Percentiles rank a stretch among this genome's conserved stretches.
phyloP scores from a whole-genome alignment of 208 protist species.

The Crithidia sp. region DNA sequence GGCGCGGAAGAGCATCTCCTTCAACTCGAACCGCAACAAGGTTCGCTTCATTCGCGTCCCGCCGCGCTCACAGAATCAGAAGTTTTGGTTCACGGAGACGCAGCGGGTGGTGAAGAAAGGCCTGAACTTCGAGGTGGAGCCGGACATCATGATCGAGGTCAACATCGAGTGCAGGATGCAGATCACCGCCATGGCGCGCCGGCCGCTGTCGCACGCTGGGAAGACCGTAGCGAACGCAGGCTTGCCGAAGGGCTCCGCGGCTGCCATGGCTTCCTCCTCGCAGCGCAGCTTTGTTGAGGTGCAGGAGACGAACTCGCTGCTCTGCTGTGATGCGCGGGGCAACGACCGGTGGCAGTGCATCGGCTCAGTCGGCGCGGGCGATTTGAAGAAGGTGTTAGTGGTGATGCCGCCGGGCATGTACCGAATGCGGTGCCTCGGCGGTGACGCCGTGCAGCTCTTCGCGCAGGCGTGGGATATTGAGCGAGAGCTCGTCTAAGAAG shows the following conservation, averaged over 20 bases:
- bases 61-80: slow-evolving; percentile 69
- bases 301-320: slow-evolving; percentile 36
- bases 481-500: slow-evolving; percentile 54
- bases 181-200: slow-evolving; percentile 54
- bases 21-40: slow-evolving; percentile 66
- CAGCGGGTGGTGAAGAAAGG: slow-evolving; percentile 77
- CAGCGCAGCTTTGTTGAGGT: slow-evolving; percentile 41
- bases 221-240: background rate
- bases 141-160: slow-evolving; percentile 60
- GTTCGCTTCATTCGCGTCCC: slow-evolving; percentile 78
- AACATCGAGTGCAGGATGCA: slow-evolving; percentile 78
- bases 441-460: slow-evolving; percentile 65
- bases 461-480: slow-evolving; percentile 85
- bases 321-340: slow-evolving; percentile 3
- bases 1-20: slow-evolving; percentile 56
- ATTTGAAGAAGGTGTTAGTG: slow-evolving; percentile 51
- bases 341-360: slow-evolving; percentile 39
- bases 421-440: slow-evolving; percentile 58
- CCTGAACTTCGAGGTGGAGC: slow-evolving; percentile 76
- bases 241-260: slow-evolving; percentile 8
- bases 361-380: slow-evolving; percentile 32
- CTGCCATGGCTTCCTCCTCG: slow-evolving; percentile 16
- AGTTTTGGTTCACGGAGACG: slow-evolving; percentile 86
- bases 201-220: slow-evolving; percentile 16
- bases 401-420: slow-evolving; percentile 74